Evolutionary conservation across 345 rosid species (phyloP).

Genomic region (Syzygium oleosum): DNA sequence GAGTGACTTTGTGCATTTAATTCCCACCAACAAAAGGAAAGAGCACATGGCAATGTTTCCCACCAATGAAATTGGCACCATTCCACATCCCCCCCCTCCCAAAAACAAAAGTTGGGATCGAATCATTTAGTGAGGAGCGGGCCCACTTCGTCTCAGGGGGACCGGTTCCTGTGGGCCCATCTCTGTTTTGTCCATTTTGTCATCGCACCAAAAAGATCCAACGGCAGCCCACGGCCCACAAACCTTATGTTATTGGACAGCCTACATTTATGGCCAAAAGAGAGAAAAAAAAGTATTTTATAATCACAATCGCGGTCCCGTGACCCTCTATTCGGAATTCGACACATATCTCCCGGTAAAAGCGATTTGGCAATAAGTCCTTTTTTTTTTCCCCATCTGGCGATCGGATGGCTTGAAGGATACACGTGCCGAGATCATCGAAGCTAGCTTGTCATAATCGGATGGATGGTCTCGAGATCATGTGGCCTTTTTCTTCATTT

Average conservation of each 20-base stretch:
- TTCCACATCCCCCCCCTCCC: background rate
- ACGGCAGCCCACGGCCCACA: background rate
- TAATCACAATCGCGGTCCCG: background rate
- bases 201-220: background rate
- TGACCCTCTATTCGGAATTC: background rate
- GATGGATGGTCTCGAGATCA: background rate
- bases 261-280: background rate
- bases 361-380: accelerated
- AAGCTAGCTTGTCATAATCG: background rate
- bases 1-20: background rate
- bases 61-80: background rate
- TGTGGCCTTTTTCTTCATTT: background rate
- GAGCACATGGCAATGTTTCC: background rate
- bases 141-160: background rate
- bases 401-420: accelerated
- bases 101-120: background rate
- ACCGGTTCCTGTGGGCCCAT: background rate
- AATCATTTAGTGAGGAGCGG: background rate
- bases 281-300: no score
- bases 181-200: background rate
- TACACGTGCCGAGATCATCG: background rate
- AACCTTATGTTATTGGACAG: background rate
- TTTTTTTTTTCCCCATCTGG: background rate
- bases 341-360: background rate
- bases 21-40: background rate